Conservation (phyloP, 768 basidiomycete species). For the Postia placenta region DNA sequence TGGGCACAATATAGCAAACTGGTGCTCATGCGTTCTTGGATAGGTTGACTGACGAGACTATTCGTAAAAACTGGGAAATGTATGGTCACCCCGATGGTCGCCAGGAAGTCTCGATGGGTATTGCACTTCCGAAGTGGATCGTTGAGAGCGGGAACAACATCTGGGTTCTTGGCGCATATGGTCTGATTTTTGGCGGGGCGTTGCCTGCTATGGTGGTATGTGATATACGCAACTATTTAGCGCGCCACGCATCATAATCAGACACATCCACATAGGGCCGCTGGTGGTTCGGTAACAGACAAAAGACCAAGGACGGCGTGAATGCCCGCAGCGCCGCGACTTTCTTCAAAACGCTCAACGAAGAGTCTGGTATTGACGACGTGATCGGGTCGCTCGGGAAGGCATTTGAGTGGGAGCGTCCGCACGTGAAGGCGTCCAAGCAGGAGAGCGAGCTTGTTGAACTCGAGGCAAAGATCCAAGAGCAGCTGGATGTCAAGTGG, state of each 20-base stretch:
- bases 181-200: slow-evolving; percentile 77
- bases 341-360: slow-evolving; percentile 84
- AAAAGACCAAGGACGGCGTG: slow-evolving; percentile 89
- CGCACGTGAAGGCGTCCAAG: slow-evolving; percentile 20
- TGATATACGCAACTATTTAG: slow-evolving; percentile 3
- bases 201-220: slow-evolving; percentile 80
- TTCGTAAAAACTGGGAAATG: slow-evolving; percentile 81
- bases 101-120: slow-evolving; percentile 91
- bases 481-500: slow-evolving; percentile 50
- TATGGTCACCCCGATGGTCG: slow-evolving; percentile 96
- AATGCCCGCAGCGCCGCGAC: slow-evolving; percentile 72
- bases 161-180: slow-evolving; percentile 87
- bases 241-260: neutral
- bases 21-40: neutral
- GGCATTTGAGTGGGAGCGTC: slow-evolving; percentile 56
- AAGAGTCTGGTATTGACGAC: slow-evolving; percentile 69
- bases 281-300: slow-evolving; percentile 96
- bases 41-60: slow-evolving; percentile 87
- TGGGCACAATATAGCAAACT: neutral
- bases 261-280: slow-evolving; percentile 45
- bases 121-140: slow-evolving; percentile 92
- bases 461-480: slow-evolving; percentile 46
- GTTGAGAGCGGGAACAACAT: slow-evolving; percentile 87
- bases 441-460: slow-evolving; percentile 32
- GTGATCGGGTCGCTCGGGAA: slow-evolving; percentile 66